phyloP scores from a whole-genome alignment of 2,329 filamentous ascomycete genomes.

The Pyrenophora seminiperda region DNA sequence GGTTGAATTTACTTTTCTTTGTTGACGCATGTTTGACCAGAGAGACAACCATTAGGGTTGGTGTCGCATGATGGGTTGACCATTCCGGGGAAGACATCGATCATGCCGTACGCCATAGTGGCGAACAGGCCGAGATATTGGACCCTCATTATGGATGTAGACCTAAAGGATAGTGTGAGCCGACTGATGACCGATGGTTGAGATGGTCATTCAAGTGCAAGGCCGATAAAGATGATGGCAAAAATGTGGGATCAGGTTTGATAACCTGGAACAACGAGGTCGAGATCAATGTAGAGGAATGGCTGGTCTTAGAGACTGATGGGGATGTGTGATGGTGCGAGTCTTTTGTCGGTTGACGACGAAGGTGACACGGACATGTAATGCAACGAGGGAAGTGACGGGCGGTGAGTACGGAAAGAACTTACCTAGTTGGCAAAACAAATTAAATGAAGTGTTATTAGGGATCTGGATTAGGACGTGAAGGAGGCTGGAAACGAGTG shows the following conservation, averaged over 20 bases:
- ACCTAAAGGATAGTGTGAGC: conserved; percentile 25
- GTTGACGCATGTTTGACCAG: conserved; percentile 46
- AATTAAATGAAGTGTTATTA: conserved; percentile 16
- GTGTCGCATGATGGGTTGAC: conserved; percentile 53
- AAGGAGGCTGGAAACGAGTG: conserved; percentile 33
- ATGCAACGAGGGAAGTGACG: conserved; percentile 2
- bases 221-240: neutral
- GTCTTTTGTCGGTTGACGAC: neutral
- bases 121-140: conserved; percentile 40
- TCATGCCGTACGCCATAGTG: conserved; percentile 52
- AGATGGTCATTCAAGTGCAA: neutral
- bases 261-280: neutral
- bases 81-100: conserved; percentile 51
- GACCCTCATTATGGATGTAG: conserved; percentile 34
- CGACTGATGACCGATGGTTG: neutral
- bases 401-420: conserved; percentile 6
- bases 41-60: conserved; percentile 41
- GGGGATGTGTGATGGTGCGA: neutral
- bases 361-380: conserved; percentile 9
- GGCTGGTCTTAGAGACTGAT: no score
- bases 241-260: neutral
- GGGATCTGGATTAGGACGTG: neutral
- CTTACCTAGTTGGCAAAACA: conserved; percentile 12
- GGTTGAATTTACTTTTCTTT: conserved; percentile 20
- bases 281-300: no score